Evolutionary conservation across 2,329 filamentous ascomycete genomes (phyloP), one percentile per base, ranked within the genome.

Genomic region (Cladosporium sp.): DNA sequence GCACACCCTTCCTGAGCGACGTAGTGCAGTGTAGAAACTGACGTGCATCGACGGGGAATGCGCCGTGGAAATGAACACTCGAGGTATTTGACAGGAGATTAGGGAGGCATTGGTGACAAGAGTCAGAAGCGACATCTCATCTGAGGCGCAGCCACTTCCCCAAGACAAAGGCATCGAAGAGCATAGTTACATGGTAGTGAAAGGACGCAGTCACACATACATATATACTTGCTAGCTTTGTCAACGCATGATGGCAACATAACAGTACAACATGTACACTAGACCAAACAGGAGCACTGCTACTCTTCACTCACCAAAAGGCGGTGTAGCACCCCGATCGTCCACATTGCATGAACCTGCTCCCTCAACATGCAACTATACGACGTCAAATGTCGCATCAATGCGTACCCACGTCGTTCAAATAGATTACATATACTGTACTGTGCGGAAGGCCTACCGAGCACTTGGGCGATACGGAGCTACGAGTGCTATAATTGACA

Each of bases 401-500:
- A 21, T 47, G 41, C 41, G n/a, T 15, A 21, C n/a, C 41, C 41
- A 47, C 10, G n/a, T 47, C n/a, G n/a, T 21, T 24, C 41, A 47
- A 4, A 2, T 12, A 21, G n/a, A 47, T 47, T 47, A 30, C 28
- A 30, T 30, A 47, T n/a, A 47, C 7, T 12, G n/a, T 21, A 47
- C n/a, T 47, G n/a, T 47, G 21, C 41, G 41, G 41, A 47, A 21
- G 41, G 21, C 41, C 8, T 54, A 54, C 49, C 49, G 24, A 30
- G 49, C 15, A 54, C 49, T 26, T 30, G 49, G 49, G 26, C 3
- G 49, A 24, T 7, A 47, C 41, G 41, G 41, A 47, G 41, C n/a
- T 21, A 47, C n/a, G 41, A 32, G 18, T 34, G 28, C 52, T 55
- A 55, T 34, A 55, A 55, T 55, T 55, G 52, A 34, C 52, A 55